These are phyloP conservation scores for Verruconis gallopava DNA, from an alignment of 2,329 filamentous ascomycete species.

Conservation along the genomic window DNA sequence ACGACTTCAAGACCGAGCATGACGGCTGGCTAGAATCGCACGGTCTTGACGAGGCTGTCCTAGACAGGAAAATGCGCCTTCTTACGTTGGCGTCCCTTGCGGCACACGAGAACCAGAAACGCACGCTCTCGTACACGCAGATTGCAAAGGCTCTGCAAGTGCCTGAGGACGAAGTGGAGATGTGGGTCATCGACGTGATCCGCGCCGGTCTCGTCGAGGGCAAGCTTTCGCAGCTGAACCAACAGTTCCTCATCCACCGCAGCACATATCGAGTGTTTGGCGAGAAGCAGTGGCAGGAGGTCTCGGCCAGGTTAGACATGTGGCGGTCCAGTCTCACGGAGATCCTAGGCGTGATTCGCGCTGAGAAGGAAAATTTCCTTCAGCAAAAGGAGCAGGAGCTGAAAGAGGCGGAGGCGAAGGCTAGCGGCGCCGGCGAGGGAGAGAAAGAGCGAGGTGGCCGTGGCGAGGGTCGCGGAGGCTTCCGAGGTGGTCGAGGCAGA, in stretches of 20 bases:
- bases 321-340: slow-evolving; percentile 74
- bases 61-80: slow-evolving; percentile 92
- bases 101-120: slow-evolving; percentile 60
- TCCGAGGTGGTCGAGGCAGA: not conserved
- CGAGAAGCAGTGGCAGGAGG: slow-evolving; percentile 96
- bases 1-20: slow-evolving; percentile 89
- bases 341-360: slow-evolving; percentile 64
- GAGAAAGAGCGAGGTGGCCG: slow-evolving; percentile 3
- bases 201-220: slow-evolving; percentile 91
- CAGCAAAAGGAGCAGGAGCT: slow-evolving; percentile 65
- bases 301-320: slow-evolving; percentile 78
- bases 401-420: slow-evolving; percentile 57
- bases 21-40: slow-evolving; percentile 70
- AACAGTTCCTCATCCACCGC: slow-evolving; percentile 89
- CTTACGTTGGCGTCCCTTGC: slow-evolving; percentile 85
- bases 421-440: slow-evolving; percentile 21
- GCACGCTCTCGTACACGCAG: slow-evolving; percentile 75
- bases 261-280: slow-evolving; percentile 94
- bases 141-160: slow-evolving; percentile 81
- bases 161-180: slow-evolving; percentile 72
- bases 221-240: slow-evolving; percentile 84
- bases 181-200: slow-evolving; percentile 98
- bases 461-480: slow-evolving; percentile 4
- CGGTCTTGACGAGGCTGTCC: slow-evolving; percentile 53
- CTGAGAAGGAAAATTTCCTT: slow-evolving; percentile 69